phyloP scores from a whole-genome alignment of 371 early-diverging fungal species.

The Circinella umbellata region DNA sequence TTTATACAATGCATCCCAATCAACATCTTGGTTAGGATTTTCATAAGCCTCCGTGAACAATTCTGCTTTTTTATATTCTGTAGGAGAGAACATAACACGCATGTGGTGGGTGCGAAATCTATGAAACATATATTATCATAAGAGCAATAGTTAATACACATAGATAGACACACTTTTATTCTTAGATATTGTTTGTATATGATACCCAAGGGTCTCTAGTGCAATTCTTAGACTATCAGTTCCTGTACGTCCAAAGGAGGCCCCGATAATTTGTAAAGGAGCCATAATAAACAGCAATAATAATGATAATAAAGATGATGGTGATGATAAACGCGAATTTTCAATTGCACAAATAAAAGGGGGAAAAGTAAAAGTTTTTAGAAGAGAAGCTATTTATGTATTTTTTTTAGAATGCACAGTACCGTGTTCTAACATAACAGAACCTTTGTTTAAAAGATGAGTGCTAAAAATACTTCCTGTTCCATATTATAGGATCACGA shows the following conservation, averaged over 20 bases:
- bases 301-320: too few species aligned
- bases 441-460: too few species aligned
- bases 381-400: too few species aligned
- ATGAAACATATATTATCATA: not conserved
- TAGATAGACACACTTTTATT: too few species aligned
- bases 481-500: too few species aligned
- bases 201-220: slow-evolving; percentile 20
- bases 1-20: slow-evolving; percentile 37
- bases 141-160: too few species aligned
- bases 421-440: too few species aligned
- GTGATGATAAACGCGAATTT: too few species aligned
- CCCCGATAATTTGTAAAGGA: slow-evolving; percentile 20
- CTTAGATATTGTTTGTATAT: too few species aligned
- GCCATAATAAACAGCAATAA: slow-evolving; percentile 12
- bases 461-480: too few species aligned
- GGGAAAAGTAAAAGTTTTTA: not conserved
- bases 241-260: slow-evolving; percentile 17
- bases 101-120: not conserved
- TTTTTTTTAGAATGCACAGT: too few species aligned
- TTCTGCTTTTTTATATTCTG: not conserved
- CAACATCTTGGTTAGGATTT: slow-evolving; percentile 25
- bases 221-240: slow-evolving; percentile 16
- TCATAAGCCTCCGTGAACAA: slow-evolving; percentile 27
- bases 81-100: not conserved
- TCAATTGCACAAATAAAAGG: not conserved